Evolutionary conservation across 495 filamentous ascomycete species (phyloP).

Genomic region (Penicillium arizonense): DNA sequence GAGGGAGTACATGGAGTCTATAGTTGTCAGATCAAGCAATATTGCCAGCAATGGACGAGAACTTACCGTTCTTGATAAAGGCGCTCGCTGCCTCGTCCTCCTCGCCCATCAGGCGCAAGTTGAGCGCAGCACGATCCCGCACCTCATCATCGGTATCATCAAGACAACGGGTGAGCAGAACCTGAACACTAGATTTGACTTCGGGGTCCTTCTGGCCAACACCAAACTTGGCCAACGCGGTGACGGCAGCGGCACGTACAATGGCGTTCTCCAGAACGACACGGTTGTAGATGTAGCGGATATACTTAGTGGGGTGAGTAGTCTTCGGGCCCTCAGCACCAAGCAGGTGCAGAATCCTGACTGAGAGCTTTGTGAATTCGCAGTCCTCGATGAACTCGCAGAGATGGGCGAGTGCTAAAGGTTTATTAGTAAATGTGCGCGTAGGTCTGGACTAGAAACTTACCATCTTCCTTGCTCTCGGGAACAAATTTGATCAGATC

Average conservation of each 20-base stretch:
- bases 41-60: not conserved
- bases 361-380: slow-evolving; percentile 97
- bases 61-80: slow-evolving; percentile 88
- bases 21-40: slow-evolving; percentile 15
- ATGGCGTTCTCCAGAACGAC: slow-evolving; percentile 97
- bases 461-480: slow-evolving; percentile 91
- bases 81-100: slow-evolving; percentile 79
- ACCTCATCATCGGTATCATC: slow-evolving; percentile 99
- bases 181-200: slow-evolving; percentile 90
- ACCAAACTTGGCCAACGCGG: slow-evolving; percentile 94
- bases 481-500: slow-evolving; percentile 99
- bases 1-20: slow-evolving; percentile 78
- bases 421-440: not conserved
- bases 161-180: slow-evolving; percentile 88
- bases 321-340: slow-evolving; percentile 95
- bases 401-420: slow-evolving; percentile 79
- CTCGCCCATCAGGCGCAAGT: slow-evolving; percentile 80
- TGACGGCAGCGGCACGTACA: slow-evolving; percentile 92
- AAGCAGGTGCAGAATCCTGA: slow-evolving; percentile 89
- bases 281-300: slow-evolving; percentile 98
- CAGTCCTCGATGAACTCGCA: slow-evolving; percentile 99
- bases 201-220: slow-evolving; percentile 95
- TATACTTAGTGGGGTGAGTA: slow-evolving; percentile 94
- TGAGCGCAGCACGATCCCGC: slow-evolving; percentile 90
- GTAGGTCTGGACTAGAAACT: slow-evolving; percentile 8